These are phyloP conservation scores for Paspalum notatum DNA, from an alignment of 176 grass and related monocot genomes.

Conservation along the genomic window DNA sequence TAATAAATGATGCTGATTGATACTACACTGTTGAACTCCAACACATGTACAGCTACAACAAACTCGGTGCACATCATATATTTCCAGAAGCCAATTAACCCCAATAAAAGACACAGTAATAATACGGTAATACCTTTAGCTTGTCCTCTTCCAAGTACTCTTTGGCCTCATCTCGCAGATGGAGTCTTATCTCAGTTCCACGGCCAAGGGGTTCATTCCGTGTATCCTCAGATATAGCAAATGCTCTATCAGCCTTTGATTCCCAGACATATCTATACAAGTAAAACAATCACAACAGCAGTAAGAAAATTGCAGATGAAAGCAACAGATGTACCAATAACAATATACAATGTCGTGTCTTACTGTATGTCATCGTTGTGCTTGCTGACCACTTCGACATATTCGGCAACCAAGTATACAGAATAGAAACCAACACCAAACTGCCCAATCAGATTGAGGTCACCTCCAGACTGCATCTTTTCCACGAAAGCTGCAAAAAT, in stretches of 20 bases:
- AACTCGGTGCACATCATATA: background rate
- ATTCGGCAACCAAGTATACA: constrained; percentile 95
- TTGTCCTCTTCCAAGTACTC: constrained; percentile 95
- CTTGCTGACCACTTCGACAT: constrained; percentile 99
- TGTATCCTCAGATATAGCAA: constrained; percentile 94
- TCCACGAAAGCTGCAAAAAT: constrained; percentile 79
- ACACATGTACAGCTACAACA: constrained; percentile 14
- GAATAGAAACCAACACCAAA: constrained; percentile 99
- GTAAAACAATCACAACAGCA: constrained; percentile 13
- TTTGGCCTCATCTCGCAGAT: constrained; percentile 91
- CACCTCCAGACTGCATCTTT: constrained; percentile 91
- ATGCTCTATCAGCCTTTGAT: constrained; percentile 92
- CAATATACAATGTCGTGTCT: constrained; percentile 6
- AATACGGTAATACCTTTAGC: constrained; percentile 67
- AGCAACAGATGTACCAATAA: background rate
- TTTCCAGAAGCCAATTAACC: background rate
- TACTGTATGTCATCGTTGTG: constrained; percentile 99
- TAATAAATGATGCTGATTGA: too few species aligned
- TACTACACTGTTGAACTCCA: background rate
- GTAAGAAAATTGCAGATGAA: constrained; percentile 13
- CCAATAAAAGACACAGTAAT: constrained; percentile 20
- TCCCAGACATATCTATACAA: constrained; percentile 94
- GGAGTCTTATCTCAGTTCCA: constrained; percentile 95
- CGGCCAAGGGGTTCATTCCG: constrained; percentile 92
- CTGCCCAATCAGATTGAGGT: constrained; percentile 93